These are phyloP conservation scores for Zymoseptoria brevis DNA, from an alignment of 2,329 filamentous ascomycete genomes.

Conservation along the genomic window DNA sequence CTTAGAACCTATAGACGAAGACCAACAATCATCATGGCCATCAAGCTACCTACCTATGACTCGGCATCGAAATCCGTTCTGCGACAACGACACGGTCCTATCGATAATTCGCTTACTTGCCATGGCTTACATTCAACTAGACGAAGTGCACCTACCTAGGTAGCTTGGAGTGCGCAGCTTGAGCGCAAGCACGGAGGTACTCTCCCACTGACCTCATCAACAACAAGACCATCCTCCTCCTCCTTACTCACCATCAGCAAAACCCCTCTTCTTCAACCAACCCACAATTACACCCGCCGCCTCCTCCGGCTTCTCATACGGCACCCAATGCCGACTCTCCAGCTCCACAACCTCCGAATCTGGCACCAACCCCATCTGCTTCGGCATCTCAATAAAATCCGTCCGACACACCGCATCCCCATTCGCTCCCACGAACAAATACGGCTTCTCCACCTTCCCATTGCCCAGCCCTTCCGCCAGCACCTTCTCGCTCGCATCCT, in stretches of 20 bases:
- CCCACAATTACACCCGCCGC: slow-evolving; percentile 12
- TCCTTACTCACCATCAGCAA: slow-evolving; percentile 1
- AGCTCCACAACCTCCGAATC: slow-evolving; percentile 14
- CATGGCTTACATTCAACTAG: too few relatives aligned
- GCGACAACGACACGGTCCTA: too few relatives aligned
- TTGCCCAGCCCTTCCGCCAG: slow-evolving; percentile 19
- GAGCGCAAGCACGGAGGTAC: too few relatives aligned
- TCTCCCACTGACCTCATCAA: too few relatives aligned
- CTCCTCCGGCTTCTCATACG: slow-evolving; percentile 22
- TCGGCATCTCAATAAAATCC: slow-evolving; percentile 12
- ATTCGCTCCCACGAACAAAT: slow-evolving; percentile 30
- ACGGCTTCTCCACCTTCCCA: slow-evolving; percentile 24
- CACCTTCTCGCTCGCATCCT: slow-evolving; percentile 17
- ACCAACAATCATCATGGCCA: neutral
- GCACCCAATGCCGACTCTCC: slow-evolving; percentile 22
- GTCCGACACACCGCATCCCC: slow-evolving; percentile 21
- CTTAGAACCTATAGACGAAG: neutral
- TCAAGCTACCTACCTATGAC: too few relatives aligned
- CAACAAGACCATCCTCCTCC: too few relatives aligned
- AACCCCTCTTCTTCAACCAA: slow-evolving; percentile 13
- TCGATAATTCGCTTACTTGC: too few relatives aligned
- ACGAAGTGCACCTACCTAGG: too few relatives aligned
- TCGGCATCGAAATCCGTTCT: too few relatives aligned
- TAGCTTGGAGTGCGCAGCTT: too few relatives aligned
- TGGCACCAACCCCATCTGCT: slow-evolving; percentile 16